Conservation (phyloP, 805 yeast species). For the Brettanomyces nanus region DNA sequence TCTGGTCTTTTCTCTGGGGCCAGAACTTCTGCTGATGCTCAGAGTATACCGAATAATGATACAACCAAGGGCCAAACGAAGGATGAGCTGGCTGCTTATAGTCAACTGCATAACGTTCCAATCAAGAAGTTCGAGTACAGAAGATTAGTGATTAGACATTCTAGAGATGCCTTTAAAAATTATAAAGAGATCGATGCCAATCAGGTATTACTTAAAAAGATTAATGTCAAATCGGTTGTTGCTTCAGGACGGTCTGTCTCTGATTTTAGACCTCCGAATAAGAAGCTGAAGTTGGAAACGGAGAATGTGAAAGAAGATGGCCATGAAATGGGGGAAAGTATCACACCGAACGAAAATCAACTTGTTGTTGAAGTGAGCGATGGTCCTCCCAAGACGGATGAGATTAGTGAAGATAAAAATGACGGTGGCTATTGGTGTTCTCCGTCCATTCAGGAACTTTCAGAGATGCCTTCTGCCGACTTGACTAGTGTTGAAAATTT, state of each 20-base stretch:
- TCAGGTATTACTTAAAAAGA: conserved; percentile 15
- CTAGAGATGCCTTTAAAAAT: conserved; percentile 18
- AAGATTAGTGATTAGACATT: conserved; percentile 18
- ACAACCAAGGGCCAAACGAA: not conserved
- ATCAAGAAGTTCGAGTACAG: conserved; percentile 19
- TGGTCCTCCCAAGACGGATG: no score
- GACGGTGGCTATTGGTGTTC: conserved; percentile 61
- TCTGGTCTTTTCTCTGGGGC: conserved; percentile 25
- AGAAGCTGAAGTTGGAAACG: conserved; percentile 1
- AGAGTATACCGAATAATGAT: not conserved
- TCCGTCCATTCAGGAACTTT: conserved; percentile 48
- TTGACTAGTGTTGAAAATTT: conserved; percentile 53
- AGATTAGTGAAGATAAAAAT: not conserved
- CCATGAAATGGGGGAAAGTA: no score
- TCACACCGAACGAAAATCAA: not conserved
- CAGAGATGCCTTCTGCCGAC: conserved; percentile 35
- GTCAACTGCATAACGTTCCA: conserved; percentile 6
- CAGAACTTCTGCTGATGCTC: not conserved
- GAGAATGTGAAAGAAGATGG: not conserved
- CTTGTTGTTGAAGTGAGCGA: not conserved
- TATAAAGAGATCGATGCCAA: conserved; percentile 26
- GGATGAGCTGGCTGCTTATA: not conserved
- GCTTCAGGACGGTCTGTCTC: not conserved
- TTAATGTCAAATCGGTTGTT: not conserved
- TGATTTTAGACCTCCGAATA: conserved; percentile 1